Base-by-base conservation (phyloP, 768 basidiomycete genomes). In the Amanita subjunquillea region DNA sequence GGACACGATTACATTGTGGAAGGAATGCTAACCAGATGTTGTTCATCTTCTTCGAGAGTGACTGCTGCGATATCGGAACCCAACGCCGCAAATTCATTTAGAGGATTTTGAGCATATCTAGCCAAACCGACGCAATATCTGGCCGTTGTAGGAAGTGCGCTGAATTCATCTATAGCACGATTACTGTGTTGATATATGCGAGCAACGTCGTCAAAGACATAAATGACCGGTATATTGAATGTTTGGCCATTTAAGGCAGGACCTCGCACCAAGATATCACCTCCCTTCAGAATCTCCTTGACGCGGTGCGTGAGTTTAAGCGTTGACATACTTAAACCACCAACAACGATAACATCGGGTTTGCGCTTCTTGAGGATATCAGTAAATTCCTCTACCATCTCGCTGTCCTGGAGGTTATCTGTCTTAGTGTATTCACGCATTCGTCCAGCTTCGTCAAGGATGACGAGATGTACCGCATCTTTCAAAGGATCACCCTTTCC, bases 101-200 rank as follows among this genome's bases (percentile, higher is more conserved):
- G 67, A 2, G 96, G 96, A 62, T 83, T 95, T 68, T 98, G 96
- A 4, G 80, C 76, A 61, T 93, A 98, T 53, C 96, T 83, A 37
- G 92, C 94, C 57, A 99, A 71, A 49, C 91, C 96, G 45, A 98
- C 76, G 61, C 95, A 97, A 63, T 97, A 99, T 65, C 90, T 88
- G 32, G 85, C 87, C 43, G 85, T 83, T 3, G 79, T 70, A 0
- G 90, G 80, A 40, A 95, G 70, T 0, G 84, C 74, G 45, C 83
- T 81, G 62, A 91, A 92, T 67, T 98, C 96, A 48, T 83, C 82
- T 27, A 77, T 73, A 2, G 91, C 91, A 36, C 94, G 85, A 54
- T 82, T 77, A 62, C 89, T 92, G 63, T 93, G 85, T 68, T 94
- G 92, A 66, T 91, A 98, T 40, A 98, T 82, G 40, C 95, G 78